These are phyloP conservation scores for Colletotrichum sojae DNA, from an alignment of 2,329 filamentous ascomycete species.

Conservation along the genomic window DNA sequence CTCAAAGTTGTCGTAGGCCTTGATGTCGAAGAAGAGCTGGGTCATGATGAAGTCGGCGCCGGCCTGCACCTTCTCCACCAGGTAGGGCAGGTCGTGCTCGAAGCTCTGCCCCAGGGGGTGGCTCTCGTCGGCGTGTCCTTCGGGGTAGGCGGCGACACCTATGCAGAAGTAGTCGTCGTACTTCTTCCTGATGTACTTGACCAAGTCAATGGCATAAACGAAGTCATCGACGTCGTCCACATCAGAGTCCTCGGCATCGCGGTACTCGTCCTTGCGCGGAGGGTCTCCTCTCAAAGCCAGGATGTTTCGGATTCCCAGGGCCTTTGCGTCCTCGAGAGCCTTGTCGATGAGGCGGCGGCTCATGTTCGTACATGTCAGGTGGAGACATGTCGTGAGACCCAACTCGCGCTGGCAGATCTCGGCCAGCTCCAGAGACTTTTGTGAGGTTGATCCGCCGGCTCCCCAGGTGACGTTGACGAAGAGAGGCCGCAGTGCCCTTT, in stretches of 20 bases:
- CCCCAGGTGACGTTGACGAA: conserved; percentile 99
- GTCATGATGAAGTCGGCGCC: conserved; percentile 99
- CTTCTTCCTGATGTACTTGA: conserved; percentile 86
- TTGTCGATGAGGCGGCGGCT: conserved; percentile 87
- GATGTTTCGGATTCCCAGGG: conserved; percentile 92
- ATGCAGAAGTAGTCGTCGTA: conserved; percentile 97
- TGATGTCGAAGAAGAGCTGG: conserved; percentile 93
- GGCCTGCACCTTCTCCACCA: conserved; percentile 91
- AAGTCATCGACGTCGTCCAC: conserved; percentile 83
- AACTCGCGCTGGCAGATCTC: conserved; percentile 95
- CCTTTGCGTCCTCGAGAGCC: conserved; percentile 91
- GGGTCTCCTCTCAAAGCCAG: conserved; percentile 93
- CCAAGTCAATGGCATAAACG: conserved; percentile 89
- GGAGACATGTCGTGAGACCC: conserved; percentile 92
- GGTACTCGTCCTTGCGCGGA: conserved; percentile 90
- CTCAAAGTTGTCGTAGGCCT: conserved; percentile 87
- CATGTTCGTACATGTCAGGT: conserved; percentile 99
- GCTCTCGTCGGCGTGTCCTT: conserved; percentile 93
- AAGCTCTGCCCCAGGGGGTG: conserved; percentile 79
- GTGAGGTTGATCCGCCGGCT: conserved; percentile 91
- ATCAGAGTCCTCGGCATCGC: conserved; percentile 71
- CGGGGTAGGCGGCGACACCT: conserved; percentile 94
- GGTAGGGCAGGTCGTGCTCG: conserved; percentile 87
- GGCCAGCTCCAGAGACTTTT: conserved; percentile 92
- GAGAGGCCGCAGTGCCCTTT: conserved; percentile 87